Evolutionary conservation across 2,329 filamentous ascomycete genomes (phyloP), one percentile per base, ranked within the genome.

Genomic region (Cladosporium halotolerans): DNA sequence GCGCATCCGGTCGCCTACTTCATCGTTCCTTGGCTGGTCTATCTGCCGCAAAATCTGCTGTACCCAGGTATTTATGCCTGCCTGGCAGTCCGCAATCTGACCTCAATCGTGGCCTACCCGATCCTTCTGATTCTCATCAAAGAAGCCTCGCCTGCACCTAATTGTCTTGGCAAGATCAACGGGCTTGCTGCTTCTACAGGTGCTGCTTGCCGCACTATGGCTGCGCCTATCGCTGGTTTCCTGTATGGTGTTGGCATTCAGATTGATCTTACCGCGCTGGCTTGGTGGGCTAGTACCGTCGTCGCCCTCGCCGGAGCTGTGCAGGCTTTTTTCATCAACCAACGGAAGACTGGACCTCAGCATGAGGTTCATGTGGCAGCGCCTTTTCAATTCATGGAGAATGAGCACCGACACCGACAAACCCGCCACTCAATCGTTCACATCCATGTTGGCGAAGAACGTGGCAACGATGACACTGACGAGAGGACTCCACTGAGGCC

Each of bases 71-170:
- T 89, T 23, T 88, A 87, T 65, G 67, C 74, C n/a, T 83, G 82
- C 40, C 72, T 89, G 33, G 71, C 79, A 2, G 69, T 87, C 53
- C 82, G 86, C 58, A 86, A 85, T 60, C 72, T 86, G 52, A 80
- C 84, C 52, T 83, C 83, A 7, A 86, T 88, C 58, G 75, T 88
- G 34, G 81, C 79, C 18, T 86, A 84, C 36, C 85, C 85, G 0
- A 77, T 86, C 8, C 76, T 85, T 1, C 74, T 89, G 23, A 88
- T 89, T 56, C 73, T 89, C 51, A 78, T 89, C 63, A 89, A 89
- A 67, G 83, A 88, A 70, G 83, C 85, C 1, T 81, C 82, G 3
- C 83, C 84, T 0, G 78, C 80, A 4, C 73, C 80, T 3, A 77
- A 76, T 1, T 78, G 81, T 4, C 74, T 89, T 13, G 85, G 85